phyloP scores from a whole-genome alignment of 2,329 filamentous ascomycete species.

The Talaromyces sp. region DNA sequence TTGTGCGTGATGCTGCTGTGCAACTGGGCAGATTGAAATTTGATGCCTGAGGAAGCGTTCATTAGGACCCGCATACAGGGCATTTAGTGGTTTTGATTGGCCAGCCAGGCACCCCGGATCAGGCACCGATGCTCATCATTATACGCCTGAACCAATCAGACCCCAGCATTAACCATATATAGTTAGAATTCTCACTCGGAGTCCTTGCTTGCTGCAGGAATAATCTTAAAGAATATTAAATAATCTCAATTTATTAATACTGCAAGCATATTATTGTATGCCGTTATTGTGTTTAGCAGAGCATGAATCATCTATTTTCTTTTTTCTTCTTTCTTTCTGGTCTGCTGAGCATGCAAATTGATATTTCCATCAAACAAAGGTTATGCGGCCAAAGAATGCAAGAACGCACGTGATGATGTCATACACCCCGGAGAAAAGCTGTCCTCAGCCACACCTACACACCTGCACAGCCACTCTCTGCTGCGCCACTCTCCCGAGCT shows the following conservation, averaged over 20 bases:
- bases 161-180: neutral
- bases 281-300: no score
- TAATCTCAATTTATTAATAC: no score
- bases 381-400: neutral
- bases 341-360: neutral
- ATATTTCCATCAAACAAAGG: neutral
- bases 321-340: neutral
- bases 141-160: neutral
- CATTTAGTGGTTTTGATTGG: neutral
- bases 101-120: neutral
- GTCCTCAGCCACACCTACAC: neutral
- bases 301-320: no score
- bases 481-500: neutral
- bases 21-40: neutral
- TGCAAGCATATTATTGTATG: no score
- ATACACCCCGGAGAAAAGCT: neutral
- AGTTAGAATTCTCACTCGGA: neutral
- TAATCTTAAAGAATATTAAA: neutral
- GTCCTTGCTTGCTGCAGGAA: neutral
- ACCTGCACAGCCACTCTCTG: neutral
- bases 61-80: neutral
- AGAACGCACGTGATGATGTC: neutral
- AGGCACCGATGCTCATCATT: neutral
- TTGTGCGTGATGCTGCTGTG: neutral
- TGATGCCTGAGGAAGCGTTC: neutral